phyloP scores from a whole-genome alignment of 2,329 filamentous ascomycete species.

The Penicillium sumatraense region DNA sequence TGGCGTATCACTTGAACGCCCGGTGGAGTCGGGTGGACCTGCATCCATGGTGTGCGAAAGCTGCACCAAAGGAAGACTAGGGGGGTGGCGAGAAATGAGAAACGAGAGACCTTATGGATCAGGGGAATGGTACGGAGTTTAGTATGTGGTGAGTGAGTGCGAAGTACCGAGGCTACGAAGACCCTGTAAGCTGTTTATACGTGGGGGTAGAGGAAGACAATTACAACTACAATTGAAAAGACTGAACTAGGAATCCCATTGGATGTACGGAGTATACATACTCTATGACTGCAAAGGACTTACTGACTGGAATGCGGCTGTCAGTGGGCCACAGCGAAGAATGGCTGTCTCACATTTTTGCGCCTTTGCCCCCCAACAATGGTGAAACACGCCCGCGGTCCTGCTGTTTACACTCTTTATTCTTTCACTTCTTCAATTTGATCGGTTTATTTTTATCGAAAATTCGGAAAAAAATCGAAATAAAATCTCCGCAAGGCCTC shows the following conservation, averaged over 20 bases:
- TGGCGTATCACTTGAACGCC: conserved; percentile 8
- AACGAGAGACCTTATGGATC: no score
- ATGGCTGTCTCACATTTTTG: conserved; percentile 31
- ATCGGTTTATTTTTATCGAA: background rate
- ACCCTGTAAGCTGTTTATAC: no score
- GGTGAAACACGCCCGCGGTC: conserved; percentile 22
- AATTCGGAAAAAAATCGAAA: background rate
- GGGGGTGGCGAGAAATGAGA: conserved; percentile 1
- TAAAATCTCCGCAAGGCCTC: conserved; percentile 1
- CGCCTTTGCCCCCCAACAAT: conserved; percentile 17
- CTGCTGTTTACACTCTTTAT: conserved; percentile 2
- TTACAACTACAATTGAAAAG: no score
- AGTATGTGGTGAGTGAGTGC: background rate
- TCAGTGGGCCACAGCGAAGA: conserved; percentile 9
- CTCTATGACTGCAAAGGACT: no score
- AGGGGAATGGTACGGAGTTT: no score
- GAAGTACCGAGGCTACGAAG: no score
- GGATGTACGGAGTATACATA: no score
- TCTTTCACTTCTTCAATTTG: no score
- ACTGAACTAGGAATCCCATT: no score
- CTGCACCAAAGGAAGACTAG: background rate
- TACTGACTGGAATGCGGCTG: conserved; percentile 15
- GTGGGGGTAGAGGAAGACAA: no score
- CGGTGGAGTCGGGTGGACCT: conserved; percentile 15
- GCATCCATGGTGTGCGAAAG: conserved; percentile 11